Evolutionary conservation across 1,284 basidiomycete genomes (phyloP).

Genomic region (Laetiporus sulphureus): DNA sequence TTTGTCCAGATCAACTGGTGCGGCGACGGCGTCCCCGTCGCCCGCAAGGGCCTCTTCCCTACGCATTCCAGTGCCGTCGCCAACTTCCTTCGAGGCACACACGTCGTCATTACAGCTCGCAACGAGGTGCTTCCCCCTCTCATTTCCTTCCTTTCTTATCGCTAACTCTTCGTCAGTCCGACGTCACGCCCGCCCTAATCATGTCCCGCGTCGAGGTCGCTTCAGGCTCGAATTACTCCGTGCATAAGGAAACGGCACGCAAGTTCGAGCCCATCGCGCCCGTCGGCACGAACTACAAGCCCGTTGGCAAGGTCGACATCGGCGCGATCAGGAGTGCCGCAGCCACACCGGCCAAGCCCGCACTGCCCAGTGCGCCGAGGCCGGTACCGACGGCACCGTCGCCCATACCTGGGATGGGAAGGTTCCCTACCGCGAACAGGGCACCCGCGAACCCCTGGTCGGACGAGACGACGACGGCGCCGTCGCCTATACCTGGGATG

Average conservation of each 20-base stretch:
- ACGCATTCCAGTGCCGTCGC: constrained; percentile 82
- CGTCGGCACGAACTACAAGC: constrained; percentile 67
- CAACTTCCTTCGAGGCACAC: constrained; percentile 77
- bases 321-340: constrained; percentile 42
- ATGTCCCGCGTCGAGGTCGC: constrained; percentile 87
- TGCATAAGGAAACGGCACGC: constrained; percentile 61
- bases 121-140: constrained; percentile 64
- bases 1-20: constrained; percentile 93
- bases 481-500: constrained; percentile 28
- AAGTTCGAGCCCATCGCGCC: constrained; percentile 66
- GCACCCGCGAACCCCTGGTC: constrained; percentile 53
- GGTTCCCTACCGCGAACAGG: constrained; percentile 17
- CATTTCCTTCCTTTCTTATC: background rate
- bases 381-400: constrained; percentile 38
- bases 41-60: constrained; percentile 89
- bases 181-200: constrained; percentile 75
- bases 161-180: constrained; percentile 42
- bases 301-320: constrained; percentile 67
- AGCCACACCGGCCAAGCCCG: constrained; percentile 29
- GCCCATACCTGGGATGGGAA: constrained; percentile 27
- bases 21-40: constrained; percentile 92
- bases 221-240: constrained; percentile 88
- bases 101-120: constrained; percentile 89
- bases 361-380: constrained; percentile 33
- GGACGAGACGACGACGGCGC: too few relatives aligned